Percentiles rank a stretch among this genome's conserved stretches.
phyloP scores from a whole-genome alignment of 1,284 basidiomycete species.

The Fomitiporia mediterranea region DNA sequence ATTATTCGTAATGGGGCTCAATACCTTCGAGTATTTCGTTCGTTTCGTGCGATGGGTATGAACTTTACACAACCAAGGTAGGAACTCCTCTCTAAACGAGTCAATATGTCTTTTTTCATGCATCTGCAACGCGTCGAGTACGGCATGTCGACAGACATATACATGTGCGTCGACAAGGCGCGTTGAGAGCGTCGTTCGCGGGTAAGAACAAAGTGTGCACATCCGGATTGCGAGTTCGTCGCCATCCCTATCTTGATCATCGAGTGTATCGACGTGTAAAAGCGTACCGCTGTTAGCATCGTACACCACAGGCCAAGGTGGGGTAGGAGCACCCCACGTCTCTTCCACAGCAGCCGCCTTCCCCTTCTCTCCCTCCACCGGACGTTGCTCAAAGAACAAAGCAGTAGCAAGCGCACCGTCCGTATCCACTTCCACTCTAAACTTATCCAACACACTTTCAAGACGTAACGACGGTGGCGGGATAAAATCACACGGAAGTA shows the following conservation, averaged over 20 bases:
- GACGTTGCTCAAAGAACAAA: constrained; percentile 65
- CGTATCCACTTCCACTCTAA: constrained; percentile 63
- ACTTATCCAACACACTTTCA: constrained; percentile 71
- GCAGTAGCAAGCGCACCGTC: constrained; percentile 71
- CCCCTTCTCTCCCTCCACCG: constrained; percentile 48
- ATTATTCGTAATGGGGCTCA: constrained; percentile 39
- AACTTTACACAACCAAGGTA: constrained; percentile 86
- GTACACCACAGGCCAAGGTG: constrained; percentile 55
- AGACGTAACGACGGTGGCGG: constrained; percentile 72
- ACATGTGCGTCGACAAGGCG: constrained; percentile 83
- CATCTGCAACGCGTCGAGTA: constrained; percentile 66
- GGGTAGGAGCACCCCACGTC: constrained; percentile 54
- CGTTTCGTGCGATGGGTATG: constrained; percentile 64
- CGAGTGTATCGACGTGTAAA: constrained; percentile 63
- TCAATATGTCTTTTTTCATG: constrained; percentile 67
- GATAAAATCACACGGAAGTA: constrained; percentile 90
- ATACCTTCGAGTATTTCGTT: constrained; percentile 51
- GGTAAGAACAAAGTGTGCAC: constrained; percentile 70
- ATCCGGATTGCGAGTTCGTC: constrained; percentile 73
- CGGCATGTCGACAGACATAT: constrained; percentile 75
- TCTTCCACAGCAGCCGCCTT: constrained; percentile 43
- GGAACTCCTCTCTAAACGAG: constrained; percentile 80
- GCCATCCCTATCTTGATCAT: constrained; percentile 60
- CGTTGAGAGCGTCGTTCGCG: constrained; percentile 66
- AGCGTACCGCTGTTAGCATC: constrained; percentile 62